Base-by-base conservation (phyloP, 1,284 basidiomycete genomes). In the Rhodotorula mucilaginosa region DNA sequence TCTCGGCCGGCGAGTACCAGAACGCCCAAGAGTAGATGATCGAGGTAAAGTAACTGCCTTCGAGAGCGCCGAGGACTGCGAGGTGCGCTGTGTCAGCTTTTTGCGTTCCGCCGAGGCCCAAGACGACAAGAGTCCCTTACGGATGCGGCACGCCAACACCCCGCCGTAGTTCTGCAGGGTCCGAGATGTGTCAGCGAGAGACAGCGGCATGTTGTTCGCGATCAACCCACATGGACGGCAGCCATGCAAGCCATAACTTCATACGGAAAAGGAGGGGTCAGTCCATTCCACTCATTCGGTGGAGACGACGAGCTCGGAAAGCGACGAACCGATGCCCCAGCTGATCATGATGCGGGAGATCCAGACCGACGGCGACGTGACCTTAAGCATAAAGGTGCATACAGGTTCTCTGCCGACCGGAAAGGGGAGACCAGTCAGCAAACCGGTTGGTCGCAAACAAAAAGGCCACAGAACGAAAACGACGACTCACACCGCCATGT, bases 201-300 rank as follows among this genome's bases (percentile, higher is more conserved):
- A 64, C 23, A 16, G 3, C n/a, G 12, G 15, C n/a, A 13, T 6
- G 18, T 3, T 23, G 12, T 34, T 34, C 7, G 7, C 5, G 39
- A 18, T 3, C 1, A 10, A 64, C 62, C 16, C 10, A 64, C 63
- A 15, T 34, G 59, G 16, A 68, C 61, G 1, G 51, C 48, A 18
- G 61, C 56, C 67, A 68, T 68, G 16, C 56, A 58, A 3, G 34
- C n/a, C 67, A 68, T 68, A 3, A 68, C 67, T 10, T 47, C 13
- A 2, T n/a, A 18, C 23, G 13, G 16, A 1, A 52, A 15, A 8
- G 34, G 26, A 7, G 10, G 39, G 39, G 34, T 34, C 34, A 34
- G 34, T n/a, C n/a, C n/a, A n/a, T n/a, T n/a, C n/a, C n/a, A 34
- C 34, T 34, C 34, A 7, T 5, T 34, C 34, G 34, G 34, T 34